These are phyloP conservation scores for Perkinsus chesapeaki DNA, from an alignment of 169 alveolate genomes.

Conservation along the genomic window DNA sequence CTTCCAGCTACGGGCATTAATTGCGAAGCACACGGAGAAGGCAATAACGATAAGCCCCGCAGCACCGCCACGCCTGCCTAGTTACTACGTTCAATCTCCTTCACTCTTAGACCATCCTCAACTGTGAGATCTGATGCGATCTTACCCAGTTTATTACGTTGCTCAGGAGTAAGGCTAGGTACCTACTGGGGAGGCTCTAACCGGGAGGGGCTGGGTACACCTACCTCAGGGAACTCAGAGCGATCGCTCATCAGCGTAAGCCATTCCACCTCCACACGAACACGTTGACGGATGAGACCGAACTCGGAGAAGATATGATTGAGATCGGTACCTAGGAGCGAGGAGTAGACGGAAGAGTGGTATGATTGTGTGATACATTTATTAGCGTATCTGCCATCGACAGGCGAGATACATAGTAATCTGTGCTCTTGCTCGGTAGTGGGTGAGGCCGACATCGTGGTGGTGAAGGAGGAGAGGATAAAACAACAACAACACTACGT, in stretches of 20 bases:
- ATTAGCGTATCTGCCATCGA: conserved; percentile 78
- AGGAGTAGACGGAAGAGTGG: not conserved
- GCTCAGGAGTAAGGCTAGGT: not conserved
- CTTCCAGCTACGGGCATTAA: too few relatives aligned
- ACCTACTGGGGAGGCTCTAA: not conserved
- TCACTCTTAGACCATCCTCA: not conserved
- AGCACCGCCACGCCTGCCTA: too few relatives aligned
- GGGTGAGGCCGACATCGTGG: not conserved
- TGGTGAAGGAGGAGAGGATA: not conserved
- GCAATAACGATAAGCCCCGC: too few relatives aligned
- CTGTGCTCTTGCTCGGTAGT: not conserved
- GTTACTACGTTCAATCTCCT: not conserved
- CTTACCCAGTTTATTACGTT: not conserved
- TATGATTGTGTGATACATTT: conserved; percentile 42
- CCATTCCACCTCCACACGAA: conserved; percentile 83
- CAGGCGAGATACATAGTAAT: conserved; percentile 52
- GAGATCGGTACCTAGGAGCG: not conserved
- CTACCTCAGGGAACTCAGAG: not conserved
- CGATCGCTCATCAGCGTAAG: conserved; percentile 23
- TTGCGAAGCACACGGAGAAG: too few relatives aligned
- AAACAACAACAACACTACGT: not conserved
- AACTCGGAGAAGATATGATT: conserved; percentile 60
- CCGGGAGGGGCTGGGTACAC: not conserved
- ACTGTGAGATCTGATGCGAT: not conserved
- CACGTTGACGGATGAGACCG: conserved; percentile 73